Evolutionary conservation across 805 yeast genomes (phyloP).

Genomic region (Wickerhamiella lipophila): DNA sequence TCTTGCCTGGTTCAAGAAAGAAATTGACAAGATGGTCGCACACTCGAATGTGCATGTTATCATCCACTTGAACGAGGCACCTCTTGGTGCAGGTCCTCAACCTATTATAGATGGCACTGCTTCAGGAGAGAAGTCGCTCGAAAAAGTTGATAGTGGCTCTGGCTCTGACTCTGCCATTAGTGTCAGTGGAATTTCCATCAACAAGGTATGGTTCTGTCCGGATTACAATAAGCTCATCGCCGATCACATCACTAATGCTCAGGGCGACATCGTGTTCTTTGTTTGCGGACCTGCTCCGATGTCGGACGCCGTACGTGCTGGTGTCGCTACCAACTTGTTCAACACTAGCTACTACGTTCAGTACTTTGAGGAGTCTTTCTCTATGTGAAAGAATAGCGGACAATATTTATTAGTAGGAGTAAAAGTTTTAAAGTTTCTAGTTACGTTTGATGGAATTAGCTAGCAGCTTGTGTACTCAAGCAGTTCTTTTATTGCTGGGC

Average conservation of each 20-base stretch:
- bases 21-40: slow-evolving; percentile 8
- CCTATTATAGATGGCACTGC: background rate
- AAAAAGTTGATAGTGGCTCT: background rate
- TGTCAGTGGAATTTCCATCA: background rate
- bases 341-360: slow-evolving; percentile 1
- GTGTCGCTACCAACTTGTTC: slow-evolving; percentile 5
- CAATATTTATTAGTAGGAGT: background rate
- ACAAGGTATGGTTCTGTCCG: slow-evolving; percentile 3
- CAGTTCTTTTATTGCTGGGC: no score
- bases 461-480: background rate
- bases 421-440: no score
- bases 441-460: no score
- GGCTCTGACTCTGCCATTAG: background rate
- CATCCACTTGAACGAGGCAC: slow-evolving; percentile 1
- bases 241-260: background rate
- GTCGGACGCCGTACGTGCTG: slow-evolving; percentile 1
- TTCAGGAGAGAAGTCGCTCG: background rate
- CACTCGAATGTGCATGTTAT: slow-evolving; percentile 1
- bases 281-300: slow-evolving; percentile 5
- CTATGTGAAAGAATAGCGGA: slow-evolving; percentile 1
- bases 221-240: background rate
- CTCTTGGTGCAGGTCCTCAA: background rate
- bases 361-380: slow-evolving; percentile 11
- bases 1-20: slow-evolving; percentile 4
- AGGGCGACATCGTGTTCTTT: slow-evolving; percentile 1